Percentiles rank a stretch among this genome's conserved stretches.
phyloP scores from a whole-genome alignment of 768 basidiomycete species.

The Lentinula detonsa region DNA sequence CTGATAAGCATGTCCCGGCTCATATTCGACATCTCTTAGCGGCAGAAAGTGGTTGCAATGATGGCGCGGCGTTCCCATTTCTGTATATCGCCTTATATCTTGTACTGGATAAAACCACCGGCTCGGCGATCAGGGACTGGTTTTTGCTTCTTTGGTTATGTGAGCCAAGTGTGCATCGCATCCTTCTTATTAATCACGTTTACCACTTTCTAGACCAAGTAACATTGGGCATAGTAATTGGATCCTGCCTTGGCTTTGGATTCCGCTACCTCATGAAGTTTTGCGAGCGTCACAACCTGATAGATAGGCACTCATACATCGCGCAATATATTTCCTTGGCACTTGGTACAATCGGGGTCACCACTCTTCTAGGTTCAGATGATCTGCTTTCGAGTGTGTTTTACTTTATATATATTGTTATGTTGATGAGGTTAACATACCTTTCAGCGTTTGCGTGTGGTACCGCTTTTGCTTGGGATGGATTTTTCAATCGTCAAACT shows the following conservation, averaged over 20 bases:
- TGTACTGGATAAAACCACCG: slow-evolving; percentile 58
- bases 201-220: slow-evolving; percentile 60
- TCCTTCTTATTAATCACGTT: slow-evolving; percentile 4
- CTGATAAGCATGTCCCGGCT: slow-evolving; percentile 92
- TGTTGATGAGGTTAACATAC: not conserved
- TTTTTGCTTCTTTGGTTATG: slow-evolving; percentile 82
- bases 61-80: slow-evolving; percentile 96
- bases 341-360: slow-evolving; percentile 78
- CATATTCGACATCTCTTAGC: slow-evolving; percentile 63
- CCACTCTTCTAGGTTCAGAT: slow-evolving; percentile 82
- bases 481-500: slow-evolving; percentile 88
- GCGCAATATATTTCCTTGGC: slow-evolving; percentile 88
- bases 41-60: slow-evolving; percentile 90
- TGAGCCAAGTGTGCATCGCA: slow-evolving; percentile 28
- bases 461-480: slow-evolving; percentile 95
- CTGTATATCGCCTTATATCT: slow-evolving; percentile 88
- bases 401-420: not conserved
- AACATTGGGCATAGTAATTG: slow-evolving; percentile 66
- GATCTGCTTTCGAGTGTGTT: slow-evolving; percentile 71
- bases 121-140: slow-evolving; percentile 79
- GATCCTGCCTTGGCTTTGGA: slow-evolving; percentile 64
- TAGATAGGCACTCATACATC: slow-evolving; percentile 91
- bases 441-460: slow-evolving; percentile 76
- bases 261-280: slow-evolving; percentile 93
- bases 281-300: slow-evolving; percentile 78